phyloP scores from a whole-genome alignment of 176 grass and related monocot species.

The Rhipidocladum racemiflorum region DNA sequence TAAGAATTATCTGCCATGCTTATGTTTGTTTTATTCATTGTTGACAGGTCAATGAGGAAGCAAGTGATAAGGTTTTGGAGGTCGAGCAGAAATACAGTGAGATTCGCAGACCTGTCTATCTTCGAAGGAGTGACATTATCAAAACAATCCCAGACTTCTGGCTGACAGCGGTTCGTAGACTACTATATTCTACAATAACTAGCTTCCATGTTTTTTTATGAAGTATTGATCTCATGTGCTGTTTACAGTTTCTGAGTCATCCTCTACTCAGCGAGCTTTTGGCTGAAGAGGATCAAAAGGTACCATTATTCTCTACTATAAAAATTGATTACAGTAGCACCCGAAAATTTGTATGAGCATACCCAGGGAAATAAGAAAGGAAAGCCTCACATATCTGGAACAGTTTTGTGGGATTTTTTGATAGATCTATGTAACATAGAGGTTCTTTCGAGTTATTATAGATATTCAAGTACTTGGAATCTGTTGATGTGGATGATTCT shows the following conservation, averaged over 20 bases:
- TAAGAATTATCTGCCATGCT: not conserved
- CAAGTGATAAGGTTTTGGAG: slow-evolving; percentile 89
- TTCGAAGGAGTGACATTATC: slow-evolving; percentile 76
- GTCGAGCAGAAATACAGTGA: slow-evolving; percentile 96
- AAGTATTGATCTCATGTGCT: slow-evolving; percentile 8
- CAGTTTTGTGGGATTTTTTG: not conserved
- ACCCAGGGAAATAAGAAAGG: not conserved
- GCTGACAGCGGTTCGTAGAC: slow-evolving; percentile 69
- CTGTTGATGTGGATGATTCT: slow-evolving; percentile 86
- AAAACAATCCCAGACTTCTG: slow-evolving; percentile 85
- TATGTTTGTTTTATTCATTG: slow-evolving; percentile 23
- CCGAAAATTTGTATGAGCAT: not conserved
- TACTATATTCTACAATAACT: not conserved
- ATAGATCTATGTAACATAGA: not conserved
- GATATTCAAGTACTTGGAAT: slow-evolving; percentile 86
- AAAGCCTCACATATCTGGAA: not conserved
- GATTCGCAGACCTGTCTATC: slow-evolving; percentile 80
- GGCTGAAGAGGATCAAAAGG: slow-evolving; percentile 92
- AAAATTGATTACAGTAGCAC: slow-evolving; percentile 15
- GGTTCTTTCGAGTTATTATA: slow-evolving; percentile 33
- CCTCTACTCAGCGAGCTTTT: slow-evolving; percentile 82
- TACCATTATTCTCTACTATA: slow-evolving; percentile 23
- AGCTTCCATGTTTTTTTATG: slow-evolving; percentile 9
- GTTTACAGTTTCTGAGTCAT: slow-evolving; percentile 84
- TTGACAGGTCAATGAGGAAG: slow-evolving; percentile 88